Percentiles rank a stretch among this genome's conserved stretches.
Evolutionary conservation across 768 basidiomycete genomes (phyloP).

Genomic region (Amanita polypyramis): DNA sequence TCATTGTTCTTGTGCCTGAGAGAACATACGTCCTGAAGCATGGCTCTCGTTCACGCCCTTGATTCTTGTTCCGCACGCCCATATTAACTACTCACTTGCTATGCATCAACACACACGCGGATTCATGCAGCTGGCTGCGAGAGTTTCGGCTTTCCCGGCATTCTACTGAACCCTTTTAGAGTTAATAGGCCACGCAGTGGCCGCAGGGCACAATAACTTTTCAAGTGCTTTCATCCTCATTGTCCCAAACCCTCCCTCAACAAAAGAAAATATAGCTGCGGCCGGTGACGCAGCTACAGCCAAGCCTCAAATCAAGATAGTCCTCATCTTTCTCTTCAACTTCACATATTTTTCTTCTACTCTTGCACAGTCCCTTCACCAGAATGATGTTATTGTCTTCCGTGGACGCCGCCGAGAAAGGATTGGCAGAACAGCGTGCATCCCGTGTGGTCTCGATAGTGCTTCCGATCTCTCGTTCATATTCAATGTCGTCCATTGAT

Average conservation of each 20-base stretch:
- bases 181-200: not conserved
- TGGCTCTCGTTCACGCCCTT: too few relatives aligned
- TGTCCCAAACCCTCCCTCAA: not conserved
- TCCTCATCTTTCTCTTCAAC: not conserved
- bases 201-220: not conserved
- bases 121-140: too few relatives aligned
- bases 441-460: not conserved
- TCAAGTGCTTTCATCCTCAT: not conserved
- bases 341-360: not conserved
- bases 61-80: too few relatives aligned
- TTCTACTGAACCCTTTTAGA: not conserved
- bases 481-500: slow-evolving; percentile 8
- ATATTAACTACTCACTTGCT: too few relatives aligned
- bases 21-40: too few relatives aligned
- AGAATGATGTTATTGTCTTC: slow-evolving; percentile 12
- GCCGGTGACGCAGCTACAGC: not conserved
- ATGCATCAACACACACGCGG: too few relatives aligned
- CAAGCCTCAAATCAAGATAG: not conserved
- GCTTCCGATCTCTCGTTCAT: slow-evolving; percentile 4
- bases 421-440: not conserved
- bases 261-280: not conserved
- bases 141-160: too few relatives aligned
- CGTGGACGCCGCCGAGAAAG: slow-evolving; percentile 29
- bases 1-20: too few relatives aligned
- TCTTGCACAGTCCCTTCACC: not conserved